These are phyloP conservation scores for Neurospora hispaniola DNA, from an alignment of 495 filamentous ascomycete genomes.

Conservation along the genomic window DNA sequence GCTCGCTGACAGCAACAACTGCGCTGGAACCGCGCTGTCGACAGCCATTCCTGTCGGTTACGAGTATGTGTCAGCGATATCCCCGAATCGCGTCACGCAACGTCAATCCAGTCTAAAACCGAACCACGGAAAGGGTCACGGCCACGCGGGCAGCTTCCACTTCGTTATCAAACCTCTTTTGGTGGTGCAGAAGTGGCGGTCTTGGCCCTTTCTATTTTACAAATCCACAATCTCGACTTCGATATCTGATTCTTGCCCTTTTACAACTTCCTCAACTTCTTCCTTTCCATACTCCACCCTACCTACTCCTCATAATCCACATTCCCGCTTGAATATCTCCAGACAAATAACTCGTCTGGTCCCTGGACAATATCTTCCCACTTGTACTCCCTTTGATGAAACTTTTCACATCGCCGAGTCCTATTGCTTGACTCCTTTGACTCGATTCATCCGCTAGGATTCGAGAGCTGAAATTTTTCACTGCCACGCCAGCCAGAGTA, in stretches of 20 bases:
- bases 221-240: neutral
- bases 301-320: neutral
- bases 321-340: neutral
- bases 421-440: neutral
- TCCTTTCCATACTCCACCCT: neutral
- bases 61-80: neutral
- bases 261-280: neutral
- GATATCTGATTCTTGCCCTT: neutral
- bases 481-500: neutral
- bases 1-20: neutral
- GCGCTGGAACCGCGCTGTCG: neutral
- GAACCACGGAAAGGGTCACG: neutral
- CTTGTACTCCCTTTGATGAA: neutral
- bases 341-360: neutral
- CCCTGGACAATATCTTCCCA: neutral
- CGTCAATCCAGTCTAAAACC: neutral
- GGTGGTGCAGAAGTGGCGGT: neutral
- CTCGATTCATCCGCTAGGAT: neutral
- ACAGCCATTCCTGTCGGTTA: neutral
- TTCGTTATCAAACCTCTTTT: neutral
- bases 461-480: neutral
- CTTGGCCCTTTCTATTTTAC: neutral
- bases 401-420: neutral
- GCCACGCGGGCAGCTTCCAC: neutral
- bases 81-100: neutral